Evolutionary conservation across 306 rosid species (phyloP), one percentile per base, ranked within the genome.

Genomic region (Gillenia trifoliata): DNA sequence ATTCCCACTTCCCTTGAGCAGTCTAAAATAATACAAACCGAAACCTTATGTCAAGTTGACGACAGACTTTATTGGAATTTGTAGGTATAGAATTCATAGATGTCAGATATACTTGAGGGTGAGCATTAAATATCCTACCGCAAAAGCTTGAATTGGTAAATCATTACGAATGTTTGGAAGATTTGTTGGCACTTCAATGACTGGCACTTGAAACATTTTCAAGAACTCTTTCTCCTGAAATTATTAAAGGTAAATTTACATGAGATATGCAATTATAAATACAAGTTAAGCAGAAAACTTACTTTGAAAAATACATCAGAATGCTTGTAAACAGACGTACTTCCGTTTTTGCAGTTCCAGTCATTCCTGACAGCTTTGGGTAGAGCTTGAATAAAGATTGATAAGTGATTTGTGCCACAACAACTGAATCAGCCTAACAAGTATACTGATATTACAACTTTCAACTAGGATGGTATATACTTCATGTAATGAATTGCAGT

Each of bases 311-410:
- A 59, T 43, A 86, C 49, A 52, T 67, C 69, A 67, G 66, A 73
- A 72, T 74, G 81, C 64, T 55, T 68, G 52, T 83, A 34, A 60
- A 67, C 22, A 76, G 70, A 60, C 63, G 63, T 82, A 91, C 98
- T 89, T 94, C 98, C 34, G 98, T 94, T 88, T 94, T 94, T 75
- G 98, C 98, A 78, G 97, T 94, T 78, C 98, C 98, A 61, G 97
- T 94, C 98, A 94, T 94, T 85, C 97, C 98, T 36, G 97, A 94
- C 77, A 94, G 81, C 84, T 88, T 94, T 43, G 98, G 98, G 79
- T 90, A 94, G 81, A 94, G 98, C 87, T 94, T 94, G 83, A 94
- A 94, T 33, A 94, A 81, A 82, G 98, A 94, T 79, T 91, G 98
- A 77, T 91, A 94, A n/a, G 98, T 94, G 80, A 94, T 91, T 85